Evolutionary conservation across 441 rosid genomes (phyloP).

Genomic region (Euphorbia corollata): DNA sequence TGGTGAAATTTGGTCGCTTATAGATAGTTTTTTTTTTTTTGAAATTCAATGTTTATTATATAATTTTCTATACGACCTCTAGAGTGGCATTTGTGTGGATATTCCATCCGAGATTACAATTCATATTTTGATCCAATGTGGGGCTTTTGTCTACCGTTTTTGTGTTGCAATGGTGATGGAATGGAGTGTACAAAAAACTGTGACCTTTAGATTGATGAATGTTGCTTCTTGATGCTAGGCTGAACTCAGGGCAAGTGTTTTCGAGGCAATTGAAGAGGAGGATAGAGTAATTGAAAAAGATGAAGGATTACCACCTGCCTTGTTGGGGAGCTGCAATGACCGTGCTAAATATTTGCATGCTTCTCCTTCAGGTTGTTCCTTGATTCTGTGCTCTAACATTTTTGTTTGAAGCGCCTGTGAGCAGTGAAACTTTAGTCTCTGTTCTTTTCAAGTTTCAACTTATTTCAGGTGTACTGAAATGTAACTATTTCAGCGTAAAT

Average conservation of each 20-base stretch:
- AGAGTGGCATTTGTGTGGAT: not conserved
- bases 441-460: too few species aligned
- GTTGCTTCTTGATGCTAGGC: slow-evolving; percentile 39
- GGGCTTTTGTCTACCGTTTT: not conserved
- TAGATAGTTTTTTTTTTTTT: slow-evolving; percentile 7
- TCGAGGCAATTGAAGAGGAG: slow-evolving; percentile 97
- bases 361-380: slow-evolving; percentile 68
- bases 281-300: slow-evolving; percentile 68
- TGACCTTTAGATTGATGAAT: not conserved
- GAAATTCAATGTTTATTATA: not conserved
- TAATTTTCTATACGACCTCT: too few species aligned
- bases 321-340: slow-evolving; percentile 91
- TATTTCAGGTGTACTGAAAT: too few species aligned
- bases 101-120: not conserved
- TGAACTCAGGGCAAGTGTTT: slow-evolving; percentile 93
- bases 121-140: not conserved
- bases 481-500: too few species aligned
- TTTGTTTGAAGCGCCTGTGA: not conserved
- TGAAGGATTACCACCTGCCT: slow-evolving; percentile 76
- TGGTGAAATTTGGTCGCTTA: not conserved
- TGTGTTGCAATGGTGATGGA: not conserved
- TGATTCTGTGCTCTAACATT: not conserved
- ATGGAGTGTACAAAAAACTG: not conserved
- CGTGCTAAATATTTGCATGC: slow-evolving; percentile 88
- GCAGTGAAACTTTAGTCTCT: not conserved